Evolutionary conservation across 257 asterid species (phyloP), one percentile per base, ranked within the genome.

Genomic region (Handroanthus guayacan): DNA sequence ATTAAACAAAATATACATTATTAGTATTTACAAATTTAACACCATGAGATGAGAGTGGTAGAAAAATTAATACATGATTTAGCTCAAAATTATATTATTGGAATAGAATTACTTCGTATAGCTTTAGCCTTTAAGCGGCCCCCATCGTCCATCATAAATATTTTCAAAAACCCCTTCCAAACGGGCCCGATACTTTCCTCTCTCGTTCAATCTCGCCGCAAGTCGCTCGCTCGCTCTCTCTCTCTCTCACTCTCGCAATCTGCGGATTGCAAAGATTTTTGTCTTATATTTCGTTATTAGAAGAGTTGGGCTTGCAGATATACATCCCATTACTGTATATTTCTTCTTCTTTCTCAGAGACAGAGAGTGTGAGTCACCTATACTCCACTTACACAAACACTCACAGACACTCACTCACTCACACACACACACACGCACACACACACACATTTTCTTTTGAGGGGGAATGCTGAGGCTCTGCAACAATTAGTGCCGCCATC

Each of bases 181-280:
- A 13, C 58, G 77, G 81, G 55, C 78, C 78, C 58, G 43, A 37
- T 57, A 6, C 31, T 11, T 9, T 16, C 55, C 25, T 48, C 75
- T 51, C 70, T 71, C 61, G 31, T 83, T 75, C 74, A 84, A 84
- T 88, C 87, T 84, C 89, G 81, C 88, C 89, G 87, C 87, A 62
- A 79, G 80, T 51, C 79, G 72, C 84, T 85, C 83, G 31, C 31
- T 25, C 31, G 17, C 62, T 69, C 77, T 60, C 71, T n/a, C 78
- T 57, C 66, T 18, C 79, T 54, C 77, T 60, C 71, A 10, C 78
- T 57, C 66, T 18, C 79, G 45, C 65, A 74, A 82, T 85, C 85
- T 60, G 81, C 79, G 43, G 69, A 71, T 71, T 73, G 14, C 75
- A 52, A 62, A 66, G 25, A 50, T 68, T 80, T 54, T 77, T 69